Percentiles rank a stretch among this genome's conserved stretches.
These are phyloP conservation scores for Paramecium octaurelia DNA, from an alignment of 73 alveolate genomes.

Conservation along the genomic window DNA sequence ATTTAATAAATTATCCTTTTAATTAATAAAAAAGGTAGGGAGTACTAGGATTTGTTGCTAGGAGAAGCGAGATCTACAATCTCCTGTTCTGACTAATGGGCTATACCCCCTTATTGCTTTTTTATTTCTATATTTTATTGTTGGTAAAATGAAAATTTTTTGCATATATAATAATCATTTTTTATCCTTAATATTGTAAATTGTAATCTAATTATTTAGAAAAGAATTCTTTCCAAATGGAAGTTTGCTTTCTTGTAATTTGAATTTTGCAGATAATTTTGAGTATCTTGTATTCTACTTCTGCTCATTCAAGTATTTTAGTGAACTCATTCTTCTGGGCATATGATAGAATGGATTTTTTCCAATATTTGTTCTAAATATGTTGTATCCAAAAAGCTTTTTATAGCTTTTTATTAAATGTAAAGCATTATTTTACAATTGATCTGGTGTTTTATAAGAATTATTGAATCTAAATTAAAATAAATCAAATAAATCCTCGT, in stretches of 20 bases:
- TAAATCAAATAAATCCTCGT: not conserved
- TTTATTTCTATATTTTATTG: not conserved
- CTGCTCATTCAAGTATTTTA: not conserved
- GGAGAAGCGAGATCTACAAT: constrained; percentile 1
- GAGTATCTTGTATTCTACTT: not conserved
- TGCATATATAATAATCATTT: not conserved
- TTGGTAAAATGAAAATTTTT: not conserved
- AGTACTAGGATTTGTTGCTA: constrained; percentile 9
- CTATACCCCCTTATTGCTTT: not conserved
- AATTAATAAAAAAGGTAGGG: not conserved
- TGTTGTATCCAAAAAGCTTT: not conserved
- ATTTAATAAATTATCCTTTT: not conserved
- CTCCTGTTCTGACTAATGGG: constrained; percentile 35
- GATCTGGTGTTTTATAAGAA: not conserved
- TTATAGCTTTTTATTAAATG: not conserved
- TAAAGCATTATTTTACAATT: not conserved
- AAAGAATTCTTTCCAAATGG: not conserved
- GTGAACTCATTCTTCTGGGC: not conserved
- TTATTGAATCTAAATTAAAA: not conserved
- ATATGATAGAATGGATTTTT: not conserved
- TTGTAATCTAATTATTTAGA: not conserved
- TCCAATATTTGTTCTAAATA: not conserved
- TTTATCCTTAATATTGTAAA: not conserved
- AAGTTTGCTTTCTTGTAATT: not conserved
- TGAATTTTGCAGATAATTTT: not conserved